Percentiles rank a stretch among this genome's conserved stretches.
Evolutionary conservation across 2,329 filamentous ascomycete genomes (phyloP).

Genomic region (Tolypocladium pustulatum): DNA sequence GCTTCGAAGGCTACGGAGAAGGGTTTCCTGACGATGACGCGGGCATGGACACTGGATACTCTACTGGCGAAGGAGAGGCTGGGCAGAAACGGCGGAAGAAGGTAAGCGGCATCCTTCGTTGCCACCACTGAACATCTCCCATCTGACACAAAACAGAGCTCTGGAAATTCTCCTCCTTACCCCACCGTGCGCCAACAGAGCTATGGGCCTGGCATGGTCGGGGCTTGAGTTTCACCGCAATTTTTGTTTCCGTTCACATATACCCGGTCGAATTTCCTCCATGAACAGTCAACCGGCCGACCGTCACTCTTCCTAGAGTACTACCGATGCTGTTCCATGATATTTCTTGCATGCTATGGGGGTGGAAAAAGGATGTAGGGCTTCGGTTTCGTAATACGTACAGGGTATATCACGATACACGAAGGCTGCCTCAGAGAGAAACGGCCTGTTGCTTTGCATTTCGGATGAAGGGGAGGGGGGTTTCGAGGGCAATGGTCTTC

Average conservation of each 20-base stretch:
- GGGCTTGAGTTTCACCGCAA: conserved; percentile 29
- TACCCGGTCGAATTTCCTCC: conserved; percentile 1
- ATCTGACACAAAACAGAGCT: conserved; percentile 29
- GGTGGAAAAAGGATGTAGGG: background rate
- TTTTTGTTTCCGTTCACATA: conserved; percentile 1
- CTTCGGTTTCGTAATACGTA: conserved; percentile 16
- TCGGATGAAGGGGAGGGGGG: conserved; percentile 4
- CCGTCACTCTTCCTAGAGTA: background rate
- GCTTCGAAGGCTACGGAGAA: conserved; percentile 65
- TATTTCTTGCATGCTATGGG: background rate
- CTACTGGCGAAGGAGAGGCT: conserved; percentile 62
- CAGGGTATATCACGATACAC: conserved; percentile 18
- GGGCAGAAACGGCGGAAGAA: conserved; percentile 56
- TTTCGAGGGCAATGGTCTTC: background rate
- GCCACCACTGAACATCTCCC: conserved; percentile 1
- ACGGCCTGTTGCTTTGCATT: conserved; percentile 1
- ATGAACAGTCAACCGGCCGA: background rate
- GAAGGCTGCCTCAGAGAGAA: conserved; percentile 4
- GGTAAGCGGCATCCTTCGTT: conserved; percentile 26
- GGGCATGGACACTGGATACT: conserved; percentile 51
- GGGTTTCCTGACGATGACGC: conserved; percentile 59
- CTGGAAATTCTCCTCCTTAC: conserved; percentile 31
- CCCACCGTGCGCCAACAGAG: conserved; percentile 37
- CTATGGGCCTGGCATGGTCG: conserved; percentile 49
- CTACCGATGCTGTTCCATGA: background rate